Evolutionary conservation across 306 rosid genomes (phyloP), one percentile per base, ranked within the genome.

Genomic region (Lathyrus oleraceus): DNA sequence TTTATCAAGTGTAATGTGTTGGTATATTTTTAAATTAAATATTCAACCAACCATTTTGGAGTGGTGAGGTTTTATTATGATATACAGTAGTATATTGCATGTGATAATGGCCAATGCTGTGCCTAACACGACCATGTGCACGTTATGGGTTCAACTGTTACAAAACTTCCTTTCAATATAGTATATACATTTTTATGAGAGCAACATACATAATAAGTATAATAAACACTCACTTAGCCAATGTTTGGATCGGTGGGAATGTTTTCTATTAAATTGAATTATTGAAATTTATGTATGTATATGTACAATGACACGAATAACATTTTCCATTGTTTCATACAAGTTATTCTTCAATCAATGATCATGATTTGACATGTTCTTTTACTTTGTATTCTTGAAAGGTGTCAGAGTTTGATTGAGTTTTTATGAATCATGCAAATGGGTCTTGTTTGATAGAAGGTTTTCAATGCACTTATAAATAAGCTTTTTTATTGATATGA

Each of bases 41-140:
- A 48, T 16, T 48, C 11, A 5, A 52, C 67, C 72, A 65, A 23
- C 58, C 49, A 10, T 48, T 42, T 6, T 65, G 5, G 12, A 38
- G 43, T 19, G 49, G 8, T 51, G 30, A 35, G 10, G 42, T 13
- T 67, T 48, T 49, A 30, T 44, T 64, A 43, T 42, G 11, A 30
- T 48, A 47, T n/a, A n/a, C n/a, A n/a, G n/a, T n/a, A n/a, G n/a
- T 32, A 32, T 23, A 3, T 8, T 63, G 2, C 61, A 48, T 67
- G 58, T 65, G 39, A 65, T 14, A 4, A 4, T 67, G 12, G 44
- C 17, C 61, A 48, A 30, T 67, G 61, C 12, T 47, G 47, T 32
- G 30, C 61, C 47, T 19, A 49, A 67, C 61, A 67, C 45, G 45
- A 19, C 32, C 47, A 67, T 10, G 45, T 32, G 54, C 47, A 67